phyloP scores from a whole-genome alignment of 768 basidiomycete genomes.

The Collybiopsis confluens region DNA sequence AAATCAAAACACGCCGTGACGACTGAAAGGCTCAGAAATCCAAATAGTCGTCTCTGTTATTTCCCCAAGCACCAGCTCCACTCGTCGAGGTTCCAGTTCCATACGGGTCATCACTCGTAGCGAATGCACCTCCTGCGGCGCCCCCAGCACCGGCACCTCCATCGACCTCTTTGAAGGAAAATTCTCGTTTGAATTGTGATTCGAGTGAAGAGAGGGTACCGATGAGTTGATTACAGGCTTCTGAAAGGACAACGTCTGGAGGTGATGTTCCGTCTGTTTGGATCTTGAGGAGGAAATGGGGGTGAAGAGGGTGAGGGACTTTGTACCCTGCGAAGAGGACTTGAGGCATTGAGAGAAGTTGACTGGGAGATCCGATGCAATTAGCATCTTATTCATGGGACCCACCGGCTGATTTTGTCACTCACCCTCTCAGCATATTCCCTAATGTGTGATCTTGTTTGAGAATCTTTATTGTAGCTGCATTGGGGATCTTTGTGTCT shows the following conservation, averaged over 20 bases:
- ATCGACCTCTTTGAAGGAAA: constrained; percentile 73
- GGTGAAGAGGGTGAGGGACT: constrained; percentile 94
- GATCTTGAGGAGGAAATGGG: constrained; percentile 90
- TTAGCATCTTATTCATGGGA: neutral
- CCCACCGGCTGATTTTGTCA: constrained; percentile 10
- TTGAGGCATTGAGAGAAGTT: constrained; percentile 83
- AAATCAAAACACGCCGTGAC: too few species aligned
- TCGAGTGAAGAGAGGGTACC: constrained; percentile 63
- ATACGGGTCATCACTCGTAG: constrained; percentile 9
- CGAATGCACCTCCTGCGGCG: constrained; percentile 27
- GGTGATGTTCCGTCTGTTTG: constrained; percentile 89
- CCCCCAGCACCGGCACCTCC: constrained; percentile 26
- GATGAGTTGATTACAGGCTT: constrained; percentile 81
- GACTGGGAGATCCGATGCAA: constrained; percentile 39
- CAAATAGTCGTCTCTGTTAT: constrained; percentile 2
- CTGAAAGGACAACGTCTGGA: constrained; percentile 77
- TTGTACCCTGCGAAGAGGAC: constrained; percentile 98
- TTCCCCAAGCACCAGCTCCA: constrained; percentile 4
- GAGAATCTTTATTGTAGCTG: constrained; percentile 88
- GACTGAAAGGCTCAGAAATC: constrained; percentile 8
- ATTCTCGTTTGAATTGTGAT: constrained; percentile 77
- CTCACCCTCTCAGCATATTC: constrained; percentile 93
- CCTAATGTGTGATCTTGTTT: constrained; percentile 98
- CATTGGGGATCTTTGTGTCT: constrained; percentile 97
- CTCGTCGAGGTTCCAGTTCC: constrained; percentile 1